These are phyloP conservation scores for Microstegium vimineum DNA, from an alignment of 176 grass and related monocot genomes.

Conservation along the genomic window DNA sequence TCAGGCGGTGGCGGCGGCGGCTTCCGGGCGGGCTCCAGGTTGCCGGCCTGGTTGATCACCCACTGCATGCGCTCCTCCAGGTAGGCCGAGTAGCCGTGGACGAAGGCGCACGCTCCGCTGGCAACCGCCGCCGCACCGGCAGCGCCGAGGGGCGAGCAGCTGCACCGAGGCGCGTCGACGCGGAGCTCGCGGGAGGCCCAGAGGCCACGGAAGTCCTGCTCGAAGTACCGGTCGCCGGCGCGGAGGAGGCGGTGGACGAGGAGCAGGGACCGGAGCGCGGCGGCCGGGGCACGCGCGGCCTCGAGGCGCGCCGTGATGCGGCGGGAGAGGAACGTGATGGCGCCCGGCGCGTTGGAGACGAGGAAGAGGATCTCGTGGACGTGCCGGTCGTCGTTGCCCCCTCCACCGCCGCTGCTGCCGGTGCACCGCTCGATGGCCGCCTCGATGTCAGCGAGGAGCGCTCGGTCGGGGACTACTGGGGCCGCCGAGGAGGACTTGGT, in stretches of 20 bases:
- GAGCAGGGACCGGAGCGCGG: constrained; percentile 56
- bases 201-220: constrained; percentile 68
- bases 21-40: constrained; percentile 59
- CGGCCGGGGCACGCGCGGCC: constrained; percentile 36
- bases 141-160: background rate
- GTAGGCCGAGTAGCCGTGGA: constrained; percentile 70
- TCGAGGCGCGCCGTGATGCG: constrained; percentile 70
- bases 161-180: constrained; percentile 34
- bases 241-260: constrained; percentile 91
- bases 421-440: constrained; percentile 67
- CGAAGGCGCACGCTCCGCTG: constrained; percentile 46
- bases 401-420: constrained; percentile 10
- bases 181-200: constrained; percentile 65
- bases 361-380: constrained; percentile 91
- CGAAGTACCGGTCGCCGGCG: constrained; percentile 79
- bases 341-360: constrained; percentile 84
- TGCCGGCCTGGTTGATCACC: constrained; percentile 75
- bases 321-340: constrained; percentile 81
- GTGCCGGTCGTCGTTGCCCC: constrained; percentile 40
- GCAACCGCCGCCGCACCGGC: background rate
- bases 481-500: constrained; percentile 11
- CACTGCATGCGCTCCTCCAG: constrained; percentile 85
- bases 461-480: constrained; percentile 34
- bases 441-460: constrained; percentile 66
- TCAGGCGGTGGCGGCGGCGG: background rate